Conservation (phyloP, 2,329 filamentous ascomycete genomes). For the Lomentospora prolificans region DNA sequence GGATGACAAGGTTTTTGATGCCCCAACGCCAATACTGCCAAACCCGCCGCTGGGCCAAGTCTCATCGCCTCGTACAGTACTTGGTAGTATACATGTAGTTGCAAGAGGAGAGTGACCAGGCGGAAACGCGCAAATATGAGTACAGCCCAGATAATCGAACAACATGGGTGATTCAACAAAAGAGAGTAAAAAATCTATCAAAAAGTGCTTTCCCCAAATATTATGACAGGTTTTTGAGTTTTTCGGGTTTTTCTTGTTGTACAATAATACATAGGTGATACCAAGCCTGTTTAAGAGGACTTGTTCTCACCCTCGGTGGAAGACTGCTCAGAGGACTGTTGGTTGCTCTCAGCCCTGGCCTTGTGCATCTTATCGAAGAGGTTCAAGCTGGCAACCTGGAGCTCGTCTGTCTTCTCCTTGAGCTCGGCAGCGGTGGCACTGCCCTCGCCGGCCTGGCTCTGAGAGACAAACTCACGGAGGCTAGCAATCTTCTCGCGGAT, state of each 20-base stretch:
- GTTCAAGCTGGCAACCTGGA: constrained; percentile 90
- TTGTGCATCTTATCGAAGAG: constrained; percentile 99
- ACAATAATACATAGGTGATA: constrained; percentile 7
- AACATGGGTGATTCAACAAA: constrained; percentile 3
- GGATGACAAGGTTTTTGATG: constrained; percentile 34
- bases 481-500: constrained; percentile 88
- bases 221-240: constrained; percentile 3
- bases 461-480: constrained; percentile 82
- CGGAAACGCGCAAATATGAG: constrained; percentile 2
- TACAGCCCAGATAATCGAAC: background rate
- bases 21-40: constrained; percentile 41
- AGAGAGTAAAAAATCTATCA: constrained; percentile 10
- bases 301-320: constrained; percentile 54
- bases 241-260: constrained; percentile 1
- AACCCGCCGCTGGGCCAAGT: constrained; percentile 10
- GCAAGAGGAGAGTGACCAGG: background rate
- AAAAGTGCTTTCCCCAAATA: background rate
- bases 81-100: background rate
- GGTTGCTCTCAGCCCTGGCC: constrained; percentile 63
- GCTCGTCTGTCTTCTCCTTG: constrained; percentile 94
- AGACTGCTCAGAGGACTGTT: constrained; percentile 36
- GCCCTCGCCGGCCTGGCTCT: constrained; percentile 90
- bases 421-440: constrained; percentile 80
- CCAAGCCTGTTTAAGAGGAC: constrained; percentile 45
- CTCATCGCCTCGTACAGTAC: background rate